phyloP scores from a whole-genome alignment of 441 rosid species.

The Gossypium gossypioides region DNA sequence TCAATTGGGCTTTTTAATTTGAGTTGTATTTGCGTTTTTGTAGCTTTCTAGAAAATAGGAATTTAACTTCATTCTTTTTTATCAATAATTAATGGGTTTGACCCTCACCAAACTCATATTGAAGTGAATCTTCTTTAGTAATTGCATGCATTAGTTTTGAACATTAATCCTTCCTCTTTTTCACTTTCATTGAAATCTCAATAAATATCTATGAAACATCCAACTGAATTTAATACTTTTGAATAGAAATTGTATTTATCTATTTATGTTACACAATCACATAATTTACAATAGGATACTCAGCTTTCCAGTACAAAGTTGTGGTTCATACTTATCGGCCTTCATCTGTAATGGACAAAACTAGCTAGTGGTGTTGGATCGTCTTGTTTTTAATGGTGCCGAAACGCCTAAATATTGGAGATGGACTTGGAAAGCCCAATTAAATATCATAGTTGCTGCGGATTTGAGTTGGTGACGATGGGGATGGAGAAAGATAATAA shows the following conservation, averaged over 20 bases:
- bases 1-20: background rate
- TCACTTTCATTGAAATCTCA: too few relatives aligned
- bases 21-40: background rate
- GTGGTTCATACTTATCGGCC: background rate
- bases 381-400: background rate
- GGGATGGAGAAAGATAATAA: too few relatives aligned
- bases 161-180: too few relatives aligned
- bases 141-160: too few relatives aligned
- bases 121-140: too few relatives aligned
- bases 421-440: constrained; percentile 7
- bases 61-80: too few relatives aligned
- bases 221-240: too few relatives aligned
- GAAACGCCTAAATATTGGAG: background rate
- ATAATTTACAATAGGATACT: background rate
- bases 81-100: too few relatives aligned
- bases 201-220: too few relatives aligned
- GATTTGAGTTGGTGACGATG: background rate
- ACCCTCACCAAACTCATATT: too few relatives aligned
- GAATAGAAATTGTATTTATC: too few relatives aligned
- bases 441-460: background rate
- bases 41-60: background rate
- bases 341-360: background rate
- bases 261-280: too few relatives aligned
- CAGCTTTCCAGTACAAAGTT: background rate
- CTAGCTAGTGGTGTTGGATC: background rate